Evolutionary conservation across 495 filamentous ascomycete species (phyloP), one percentile per base, ranked within the genome.

Genomic region (Penicillium roqueforti): DNA sequence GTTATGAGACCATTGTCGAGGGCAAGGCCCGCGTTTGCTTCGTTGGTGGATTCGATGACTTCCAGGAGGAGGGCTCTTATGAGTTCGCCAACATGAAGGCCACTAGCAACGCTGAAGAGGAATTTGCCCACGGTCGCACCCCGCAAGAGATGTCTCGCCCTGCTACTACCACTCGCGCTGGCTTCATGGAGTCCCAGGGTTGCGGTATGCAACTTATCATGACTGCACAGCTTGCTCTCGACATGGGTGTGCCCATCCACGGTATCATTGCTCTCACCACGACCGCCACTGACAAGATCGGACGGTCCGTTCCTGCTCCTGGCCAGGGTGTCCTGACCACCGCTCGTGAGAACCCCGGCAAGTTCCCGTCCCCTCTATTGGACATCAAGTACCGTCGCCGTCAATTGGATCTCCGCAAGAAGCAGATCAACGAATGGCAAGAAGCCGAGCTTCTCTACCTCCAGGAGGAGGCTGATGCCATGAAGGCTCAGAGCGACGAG

Each of bases 1-100:
- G 93, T 62, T 95, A 93, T 67, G 93, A 99, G 73, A 96, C 92
- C 13, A 97, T 99, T 66, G 82, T 96, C 56, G 91, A 97, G 71
- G 93, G 93, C 61, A 99, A 97, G 76, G 95, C 93, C 26, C 86
- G 90, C 41, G 82, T 99, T 59, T 97, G 92, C 79, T 87, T 99
- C 53, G 95, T 99, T 48, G 93, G 93, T 81, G 93, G 93, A 47
- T 96, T 97, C 67, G 93, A 99, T 76, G 93, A 99, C 73, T 97
- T 99, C 80, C 91, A 95, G 59, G 93, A 99, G 74, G 93, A 99
- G 75, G 93, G 95, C 47, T 97, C 93, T 4, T 97, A 96, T 60
- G 93, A 99, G 71, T 99, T 99, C 67, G 93, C 93, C 79, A 99
- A 99, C 76, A 99, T 99, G 93, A 95, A 95, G 73, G 93, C 93